A percentile compares a stretch with the other conserved stretches of the same genome.
These are phyloP conservation scores for Umbelopsis ramanniana DNA, from an alignment of 192 early-diverging fungal genomes.

Conservation along the genomic window DNA sequence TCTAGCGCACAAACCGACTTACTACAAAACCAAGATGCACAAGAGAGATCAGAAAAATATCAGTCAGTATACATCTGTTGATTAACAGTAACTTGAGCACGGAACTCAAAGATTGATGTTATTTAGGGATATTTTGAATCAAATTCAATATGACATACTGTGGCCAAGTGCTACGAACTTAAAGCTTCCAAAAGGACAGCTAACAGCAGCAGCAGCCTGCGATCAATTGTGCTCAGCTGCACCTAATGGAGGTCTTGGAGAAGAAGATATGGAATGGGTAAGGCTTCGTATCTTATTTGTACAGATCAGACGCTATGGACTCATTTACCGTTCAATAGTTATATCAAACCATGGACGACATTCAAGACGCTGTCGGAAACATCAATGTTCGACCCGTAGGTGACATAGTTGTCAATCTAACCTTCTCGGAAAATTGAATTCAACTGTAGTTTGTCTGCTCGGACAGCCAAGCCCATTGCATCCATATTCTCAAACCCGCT, in stretches of 20 bases:
- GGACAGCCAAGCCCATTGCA: not conserved
- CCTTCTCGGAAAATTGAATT: conserved; percentile 23
- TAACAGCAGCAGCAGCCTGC: not conserved
- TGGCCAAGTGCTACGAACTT: not conserved
- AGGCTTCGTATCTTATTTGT: not conserved
- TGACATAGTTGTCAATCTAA: conserved; percentile 44
- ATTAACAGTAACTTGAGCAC: no score
- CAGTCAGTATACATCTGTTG: not conserved
- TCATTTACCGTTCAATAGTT: conserved; percentile 11
- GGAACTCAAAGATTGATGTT: not conserved
- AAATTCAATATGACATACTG: conserved; percentile 12
- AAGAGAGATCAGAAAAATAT: conserved; percentile 33
- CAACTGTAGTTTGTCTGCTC: not conserved
- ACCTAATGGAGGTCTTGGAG: conserved; percentile 26
- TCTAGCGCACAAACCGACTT: conserved; percentile 30
- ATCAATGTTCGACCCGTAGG: conserved; percentile 41
- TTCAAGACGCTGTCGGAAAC: conserved; percentile 35
- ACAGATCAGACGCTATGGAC: not conserved
- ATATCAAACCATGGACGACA: conserved; percentile 37
- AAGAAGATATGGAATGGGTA: conserved; percentile 27
- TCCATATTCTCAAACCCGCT: not conserved
- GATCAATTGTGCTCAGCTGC: conserved; percentile 3
- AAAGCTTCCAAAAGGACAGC: conserved; percentile 4
- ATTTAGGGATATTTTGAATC: conserved; percentile 16
- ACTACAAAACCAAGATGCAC: conserved; percentile 29